Base-by-base conservation (phyloP, 352 stramenopile genomes). In the Pythium utonaiense region DNA sequence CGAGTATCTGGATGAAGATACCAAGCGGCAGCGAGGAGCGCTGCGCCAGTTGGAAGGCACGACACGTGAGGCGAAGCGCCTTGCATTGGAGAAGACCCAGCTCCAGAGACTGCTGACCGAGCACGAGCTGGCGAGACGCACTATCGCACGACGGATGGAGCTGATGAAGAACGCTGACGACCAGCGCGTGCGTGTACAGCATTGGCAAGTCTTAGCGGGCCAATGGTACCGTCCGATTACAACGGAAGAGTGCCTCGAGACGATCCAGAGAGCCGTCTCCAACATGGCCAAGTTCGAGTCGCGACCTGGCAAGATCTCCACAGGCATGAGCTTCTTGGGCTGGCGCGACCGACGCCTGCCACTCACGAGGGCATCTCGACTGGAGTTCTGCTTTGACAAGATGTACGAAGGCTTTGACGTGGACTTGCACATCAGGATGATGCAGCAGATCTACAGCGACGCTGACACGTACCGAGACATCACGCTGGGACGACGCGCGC, bases 351-450 rank as follows among this genome's bases (percentile, higher is more conserved):
- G 28, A 21, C 41, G 40, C 3, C 49, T 44, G 17, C 17, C 58
- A 13, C 40, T 60, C 41, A 44, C 22, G 14, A 31, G 22, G 8
- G 34, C 31, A 1, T 44, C 40, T 3, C 44, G 28, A 21, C 52
- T 60, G 4, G 50, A 66, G 30, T 66, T 66, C 17, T 38, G 58
- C 12, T 60, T 66, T 25, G 28, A 54, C 50, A 66, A 60, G 36
- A 60, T 50, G 9, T 66, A 60, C 34, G 25, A 36, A 12, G 33
- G n/a, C 1, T 48, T 12, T 27, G 52, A 66, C 21, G 8, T 66
- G 19, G 38, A n/a, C 17, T 52, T 25, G 40, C 51, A 66, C 30
- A 34, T 51, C 22, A 12, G 47, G 17, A 19, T 52, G 27, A 54
- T 55, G 27, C 59, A 52, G 59, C 31, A 58, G 14, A 48, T 56